These are phyloP conservation scores for Blyttiomyces sp. DNA, from an alignment of 371 early-diverging fungal species.

Conservation along the genomic window DNA sequence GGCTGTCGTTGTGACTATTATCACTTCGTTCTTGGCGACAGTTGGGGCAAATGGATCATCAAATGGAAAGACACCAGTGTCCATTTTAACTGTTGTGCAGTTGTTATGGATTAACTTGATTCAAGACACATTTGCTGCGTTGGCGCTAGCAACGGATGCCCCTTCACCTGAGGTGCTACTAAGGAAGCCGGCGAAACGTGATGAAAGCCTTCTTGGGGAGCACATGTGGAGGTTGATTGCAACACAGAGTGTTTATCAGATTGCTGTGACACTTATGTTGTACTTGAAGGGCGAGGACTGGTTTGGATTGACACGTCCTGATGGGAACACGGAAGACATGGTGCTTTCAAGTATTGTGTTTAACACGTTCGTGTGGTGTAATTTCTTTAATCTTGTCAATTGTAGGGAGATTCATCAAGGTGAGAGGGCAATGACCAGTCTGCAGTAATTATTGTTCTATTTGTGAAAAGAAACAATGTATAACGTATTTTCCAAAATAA, in stretches of 20 bases:
- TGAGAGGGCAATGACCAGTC: too few species aligned
- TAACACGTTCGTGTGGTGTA: conserved; percentile 93
- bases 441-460: background rate
- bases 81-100: conserved; percentile 79
- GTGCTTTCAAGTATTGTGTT: too few species aligned
- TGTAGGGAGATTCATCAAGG: conserved; percentile 14
- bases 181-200: conserved; percentile 73
- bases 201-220: conserved; percentile 78
- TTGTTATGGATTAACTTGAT: conserved; percentile 87
- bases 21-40: conserved; percentile 31
- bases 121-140: conserved; percentile 85
- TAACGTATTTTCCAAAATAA: too few species aligned
- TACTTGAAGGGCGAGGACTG: background rate
- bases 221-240: conserved; percentile 92
- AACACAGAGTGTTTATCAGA: conserved; percentile 83
- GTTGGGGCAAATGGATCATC: conserved; percentile 22
- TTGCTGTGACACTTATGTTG: conserved; percentile 17
- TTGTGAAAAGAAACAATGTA: too few species aligned
- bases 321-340: too few species aligned
- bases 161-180: conserved; percentile 75
- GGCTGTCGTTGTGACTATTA: conserved; percentile 38
- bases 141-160: conserved; percentile 81
- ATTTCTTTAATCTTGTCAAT: conserved; percentile 81
- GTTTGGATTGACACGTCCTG: background rate
- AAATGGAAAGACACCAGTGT: conserved; percentile 37